Conservation (phyloP, 106 monocot genomes). For the Apostasia ramifera region DNA sequence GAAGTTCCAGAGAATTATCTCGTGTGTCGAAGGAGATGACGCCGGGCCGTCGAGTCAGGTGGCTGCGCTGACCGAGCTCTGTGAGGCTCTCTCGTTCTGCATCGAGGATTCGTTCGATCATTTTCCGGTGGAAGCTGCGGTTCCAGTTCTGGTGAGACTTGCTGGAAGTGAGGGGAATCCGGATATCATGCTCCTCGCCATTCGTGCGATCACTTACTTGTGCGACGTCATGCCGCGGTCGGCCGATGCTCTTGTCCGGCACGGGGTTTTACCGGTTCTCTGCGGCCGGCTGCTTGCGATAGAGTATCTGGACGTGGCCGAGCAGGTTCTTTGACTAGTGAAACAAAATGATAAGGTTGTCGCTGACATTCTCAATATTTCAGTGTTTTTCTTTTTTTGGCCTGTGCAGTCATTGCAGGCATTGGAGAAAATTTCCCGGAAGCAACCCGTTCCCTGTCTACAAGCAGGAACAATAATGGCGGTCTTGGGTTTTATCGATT, state of each 20-base stretch:
- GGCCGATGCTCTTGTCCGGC: slow-evolving; percentile 35
- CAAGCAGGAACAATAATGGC: slow-evolving; percentile 63
- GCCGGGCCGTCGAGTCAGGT: slow-evolving; percentile 16
- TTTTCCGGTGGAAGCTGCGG: slow-evolving; percentile 25
- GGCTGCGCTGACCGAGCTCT: slow-evolving; percentile 46
- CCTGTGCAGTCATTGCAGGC: slow-evolving; percentile 65
- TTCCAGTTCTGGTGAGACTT: slow-evolving; percentile 42
- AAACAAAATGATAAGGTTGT: not conserved
- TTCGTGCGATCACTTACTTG: slow-evolving; percentile 64
- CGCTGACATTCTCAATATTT: not conserved
- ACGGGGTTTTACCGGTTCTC: slow-evolving; percentile 50
- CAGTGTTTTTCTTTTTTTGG: not conserved
- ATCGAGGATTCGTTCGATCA: slow-evolving; percentile 31
- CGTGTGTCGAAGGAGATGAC: slow-evolving; percentile 14
- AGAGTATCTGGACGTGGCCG: slow-evolving; percentile 84
- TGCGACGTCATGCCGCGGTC: slow-evolving; percentile 57
- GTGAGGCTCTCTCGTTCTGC: slow-evolving; percentile 57
- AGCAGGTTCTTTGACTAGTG: slow-evolving; percentile 46
- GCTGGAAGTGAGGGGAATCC: slow-evolving; percentile 35
- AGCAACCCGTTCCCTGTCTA: slow-evolving; percentile 55
- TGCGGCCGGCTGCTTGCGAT: slow-evolving; percentile 49
- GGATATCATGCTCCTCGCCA: slow-evolving; percentile 59
- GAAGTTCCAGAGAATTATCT: slow-evolving; percentile 30
- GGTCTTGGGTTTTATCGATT: slow-evolving; percentile 58
- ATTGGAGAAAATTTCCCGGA: slow-evolving; percentile 67